phyloP scores from a whole-genome alignment of 352 stramenopile genomes.

The Phytophthora lateralis region DNA sequence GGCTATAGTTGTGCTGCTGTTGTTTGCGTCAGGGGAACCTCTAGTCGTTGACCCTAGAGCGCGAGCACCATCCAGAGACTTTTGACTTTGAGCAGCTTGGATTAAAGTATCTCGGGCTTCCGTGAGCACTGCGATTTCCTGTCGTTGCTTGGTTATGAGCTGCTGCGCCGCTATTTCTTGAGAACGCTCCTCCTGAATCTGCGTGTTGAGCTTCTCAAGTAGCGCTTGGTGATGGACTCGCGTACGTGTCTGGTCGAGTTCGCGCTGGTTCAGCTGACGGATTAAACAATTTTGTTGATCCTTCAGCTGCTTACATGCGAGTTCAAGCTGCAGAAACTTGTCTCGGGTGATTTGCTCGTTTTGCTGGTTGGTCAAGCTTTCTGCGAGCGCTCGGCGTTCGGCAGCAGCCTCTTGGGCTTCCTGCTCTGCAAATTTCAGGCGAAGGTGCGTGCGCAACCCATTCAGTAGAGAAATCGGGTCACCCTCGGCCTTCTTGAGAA shows the following conservation, averaged over 20 bases:
- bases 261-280: slow-evolving; percentile 33
- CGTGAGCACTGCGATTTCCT: slow-evolving; percentile 26
- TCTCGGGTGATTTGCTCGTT: slow-evolving; percentile 46
- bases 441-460: slow-evolving; percentile 66
- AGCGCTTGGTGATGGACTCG: slow-evolving; percentile 41
- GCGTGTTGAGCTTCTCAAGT: slow-evolving; percentile 36
- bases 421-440: slow-evolving; percentile 61
- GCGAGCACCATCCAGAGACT: slow-evolving; percentile 9
- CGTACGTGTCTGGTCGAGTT: slow-evolving; percentile 37
- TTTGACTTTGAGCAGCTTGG: slow-evolving; percentile 19
- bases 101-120: slow-evolving; percentile 20
- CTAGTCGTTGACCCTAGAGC: background rate
- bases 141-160: slow-evolving; percentile 17
- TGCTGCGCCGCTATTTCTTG: slow-evolving; percentile 16
- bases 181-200: slow-evolving; percentile 22
- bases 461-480: slow-evolving; percentile 77
- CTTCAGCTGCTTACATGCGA: slow-evolving; percentile 20
- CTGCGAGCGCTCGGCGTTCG: slow-evolving; percentile 26
- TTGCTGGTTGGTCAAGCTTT: slow-evolving; percentile 38
- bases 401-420: slow-evolving; percentile 41
- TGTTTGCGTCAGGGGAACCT: background rate
- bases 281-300: slow-evolving; percentile 38
- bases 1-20: background rate
- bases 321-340: slow-evolving; percentile 47
- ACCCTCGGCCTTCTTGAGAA: slow-evolving; percentile 59